Evolutionary conservation across 305 asterid species (phyloP).

Genomic region (Fraxinus velutina): DNA sequence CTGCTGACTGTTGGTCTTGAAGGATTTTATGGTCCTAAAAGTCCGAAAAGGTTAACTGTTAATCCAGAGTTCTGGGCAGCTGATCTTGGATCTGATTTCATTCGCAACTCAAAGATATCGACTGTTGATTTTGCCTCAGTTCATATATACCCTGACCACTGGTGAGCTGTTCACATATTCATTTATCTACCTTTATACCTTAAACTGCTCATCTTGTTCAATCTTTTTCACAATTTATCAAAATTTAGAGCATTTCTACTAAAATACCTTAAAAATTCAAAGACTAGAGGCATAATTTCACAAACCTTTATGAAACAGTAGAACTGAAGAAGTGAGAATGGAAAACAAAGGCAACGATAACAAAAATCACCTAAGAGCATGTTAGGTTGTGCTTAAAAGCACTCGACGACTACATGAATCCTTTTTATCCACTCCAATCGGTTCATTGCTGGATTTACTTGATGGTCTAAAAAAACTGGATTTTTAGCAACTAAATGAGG

Average conservation of each 20-base stretch:
- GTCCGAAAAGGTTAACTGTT: conserved; percentile 62
- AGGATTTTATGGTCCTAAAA: conserved; percentile 94
- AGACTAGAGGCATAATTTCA: background rate
- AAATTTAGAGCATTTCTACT: background rate
- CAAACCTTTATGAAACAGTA: background rate
- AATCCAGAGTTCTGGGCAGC: conserved; percentile 96
- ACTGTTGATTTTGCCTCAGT: conserved; percentile 91
- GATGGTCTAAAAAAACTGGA: background rate
- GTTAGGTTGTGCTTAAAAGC: background rate
- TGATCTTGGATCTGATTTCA: conserved; percentile 89
- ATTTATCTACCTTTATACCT: background rate
- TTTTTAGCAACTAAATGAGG: background rate
- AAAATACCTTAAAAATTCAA: background rate
- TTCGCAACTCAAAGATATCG: conserved; percentile 79
- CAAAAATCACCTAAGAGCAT: background rate
- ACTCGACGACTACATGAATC: background rate
- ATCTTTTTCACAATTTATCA: background rate
- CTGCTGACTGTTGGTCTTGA: conserved; percentile 90
- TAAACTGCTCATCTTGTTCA: background rate
- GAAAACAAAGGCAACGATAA: background rate
- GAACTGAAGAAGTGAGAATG: background rate
- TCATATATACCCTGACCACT: conserved; percentile 96
- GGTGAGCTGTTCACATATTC: conserved; percentile 46
- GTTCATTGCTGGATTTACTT: background rate
- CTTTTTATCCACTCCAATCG: background rate